Evolutionary conservation across 768 basidiomycete genomes (phyloP).

Genomic region (Podaxis sp.): DNA sequence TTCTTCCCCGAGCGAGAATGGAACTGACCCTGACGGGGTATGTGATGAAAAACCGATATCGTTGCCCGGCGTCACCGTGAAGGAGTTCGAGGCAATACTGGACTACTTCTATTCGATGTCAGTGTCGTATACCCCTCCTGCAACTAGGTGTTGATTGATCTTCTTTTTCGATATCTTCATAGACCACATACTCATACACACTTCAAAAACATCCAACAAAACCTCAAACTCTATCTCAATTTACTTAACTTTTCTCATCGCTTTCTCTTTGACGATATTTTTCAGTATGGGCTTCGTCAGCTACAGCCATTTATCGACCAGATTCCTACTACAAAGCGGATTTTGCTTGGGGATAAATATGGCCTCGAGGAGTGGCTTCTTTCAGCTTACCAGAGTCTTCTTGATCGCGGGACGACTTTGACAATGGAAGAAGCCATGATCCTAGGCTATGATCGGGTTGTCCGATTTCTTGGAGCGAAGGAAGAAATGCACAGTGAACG

Average conservation of each 20-base stretch:
- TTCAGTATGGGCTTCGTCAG: conserved; percentile 30
- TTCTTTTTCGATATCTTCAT: too few species aligned
- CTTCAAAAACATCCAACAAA: not conserved
- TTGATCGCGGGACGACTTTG: conserved; percentile 33
- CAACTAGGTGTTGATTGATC: too few species aligned
- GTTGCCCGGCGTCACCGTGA: conserved; percentile 30
- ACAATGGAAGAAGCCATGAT: conserved; percentile 29
- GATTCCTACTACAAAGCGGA: conserved; percentile 28
- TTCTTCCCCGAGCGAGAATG: conserved; percentile 19
- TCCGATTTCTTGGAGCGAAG: not conserved
- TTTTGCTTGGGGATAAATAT: conserved; percentile 39
- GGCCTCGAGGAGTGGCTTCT: conserved; percentile 38
- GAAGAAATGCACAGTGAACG: not conserved
- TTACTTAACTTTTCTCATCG: conserved; percentile 41
- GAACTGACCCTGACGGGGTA: conserved; percentile 28
- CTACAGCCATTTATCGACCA: conserved; percentile 17
- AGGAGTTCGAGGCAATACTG: conserved; percentile 38
- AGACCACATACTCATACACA: too few species aligned
- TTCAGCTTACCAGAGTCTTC: conserved; percentile 37
- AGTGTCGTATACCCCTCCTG: conserved; percentile 12
- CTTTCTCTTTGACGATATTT: conserved; percentile 35
- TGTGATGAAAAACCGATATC: conserved; percentile 32
- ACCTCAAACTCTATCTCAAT: conserved; percentile 33
- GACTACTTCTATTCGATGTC: conserved; percentile 41
- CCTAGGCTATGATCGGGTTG: conserved; percentile 21